Evolutionary conservation across 1,139 yeast species (phyloP), one percentile per base, ranked within the genome.

Genomic region (Suhomyces atakaporum): DNA sequence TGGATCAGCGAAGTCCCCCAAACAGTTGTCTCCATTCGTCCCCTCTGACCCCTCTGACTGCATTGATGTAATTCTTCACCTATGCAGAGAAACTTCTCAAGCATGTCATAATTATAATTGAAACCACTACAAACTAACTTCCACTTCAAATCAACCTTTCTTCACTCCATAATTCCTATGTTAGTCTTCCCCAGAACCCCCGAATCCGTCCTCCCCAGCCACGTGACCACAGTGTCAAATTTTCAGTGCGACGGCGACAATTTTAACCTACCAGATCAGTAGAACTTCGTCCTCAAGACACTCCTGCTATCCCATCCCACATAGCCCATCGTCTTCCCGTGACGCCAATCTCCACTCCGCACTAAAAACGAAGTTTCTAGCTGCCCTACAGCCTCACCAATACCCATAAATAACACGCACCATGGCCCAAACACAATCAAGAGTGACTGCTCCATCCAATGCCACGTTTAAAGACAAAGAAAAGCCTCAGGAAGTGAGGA

Each of bases 401-500:
- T 25, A 24, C 15, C 26, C 25, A 25, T 10, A 27, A 26, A 16
- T 15, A 16, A 7, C 11, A 21, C 5, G 10, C 15, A 16, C 18
- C 33, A 35, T 35, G 38, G 33, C 34, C 34, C 33, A 29, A 29
- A 19, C 30, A 21, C 38, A 35, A 30, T 19, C 62, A 26, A 53
- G 58, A 29, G 62, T 58, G 18, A 25, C 29, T 14, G 61, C 64
- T 30, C 87, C 90, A 19, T 83, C 94, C 33, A 88, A 88, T 66
- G 90, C 94, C 41, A 84, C 95, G 31, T 92, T 92, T 70, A 85
- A 81, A 58, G 92, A 89, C 66, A 89, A 84, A 62, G 98, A 94
- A 59, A 92, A 94, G 74, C 98, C 99, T 10, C 95, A 85, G 60
- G 98, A 92, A 66, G 97, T 94, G 39, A 85, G 99, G 49, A 83